These are phyloP conservation scores for Lachnellula subtilissima DNA, from an alignment of 2,329 filamentous ascomycete genomes.

Conservation along the genomic window DNA sequence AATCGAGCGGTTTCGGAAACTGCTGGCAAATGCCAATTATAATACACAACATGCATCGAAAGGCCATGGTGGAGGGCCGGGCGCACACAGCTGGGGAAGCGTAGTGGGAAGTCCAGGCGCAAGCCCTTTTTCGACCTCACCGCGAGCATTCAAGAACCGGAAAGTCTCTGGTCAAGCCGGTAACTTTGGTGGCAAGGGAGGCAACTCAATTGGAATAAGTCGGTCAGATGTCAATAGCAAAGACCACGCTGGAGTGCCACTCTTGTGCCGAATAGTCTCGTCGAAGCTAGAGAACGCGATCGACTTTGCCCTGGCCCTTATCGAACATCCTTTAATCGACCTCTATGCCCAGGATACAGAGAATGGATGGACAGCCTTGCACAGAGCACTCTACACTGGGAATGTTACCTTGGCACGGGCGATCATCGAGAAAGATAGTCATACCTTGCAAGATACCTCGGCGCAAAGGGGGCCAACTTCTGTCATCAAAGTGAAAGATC, in stretches of 20 bases:
- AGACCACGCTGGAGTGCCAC: constrained; percentile 74
- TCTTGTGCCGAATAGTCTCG: constrained; percentile 79
- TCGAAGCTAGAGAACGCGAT: constrained; percentile 65
- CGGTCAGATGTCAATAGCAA: constrained; percentile 76
- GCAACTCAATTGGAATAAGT: constrained; percentile 36
- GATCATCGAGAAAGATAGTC: constrained; percentile 70
- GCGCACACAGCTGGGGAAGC: constrained; percentile 37
- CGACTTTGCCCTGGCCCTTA: constrained; percentile 70
- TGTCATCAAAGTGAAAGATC: constrained; percentile 91
- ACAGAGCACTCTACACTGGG: constrained; percentile 83
- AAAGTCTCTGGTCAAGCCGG: constrained; percentile 48
- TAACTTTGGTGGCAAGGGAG: constrained; percentile 41
- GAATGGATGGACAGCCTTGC: constrained; percentile 93
- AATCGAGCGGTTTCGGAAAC: constrained; percentile 88
- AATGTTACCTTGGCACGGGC: constrained; percentile 82
- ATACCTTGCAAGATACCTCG: constrained; percentile 53
- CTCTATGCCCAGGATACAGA: constrained; percentile 83
- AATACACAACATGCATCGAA: constrained; percentile 48
- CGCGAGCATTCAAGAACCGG: constrained; percentile 47
- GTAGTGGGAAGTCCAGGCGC: constrained; percentile 29
- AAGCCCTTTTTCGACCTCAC: constrained; percentile 40
- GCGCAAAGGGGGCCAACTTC: constrained; percentile 58
- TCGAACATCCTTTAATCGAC: constrained; percentile 79
- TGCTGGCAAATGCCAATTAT: constrained; percentile 68
- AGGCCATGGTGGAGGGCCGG: constrained; percentile 43